Conservation (phyloP, 1,284 basidiomycete genomes). For the Puccinia brachypodii region DNA sequence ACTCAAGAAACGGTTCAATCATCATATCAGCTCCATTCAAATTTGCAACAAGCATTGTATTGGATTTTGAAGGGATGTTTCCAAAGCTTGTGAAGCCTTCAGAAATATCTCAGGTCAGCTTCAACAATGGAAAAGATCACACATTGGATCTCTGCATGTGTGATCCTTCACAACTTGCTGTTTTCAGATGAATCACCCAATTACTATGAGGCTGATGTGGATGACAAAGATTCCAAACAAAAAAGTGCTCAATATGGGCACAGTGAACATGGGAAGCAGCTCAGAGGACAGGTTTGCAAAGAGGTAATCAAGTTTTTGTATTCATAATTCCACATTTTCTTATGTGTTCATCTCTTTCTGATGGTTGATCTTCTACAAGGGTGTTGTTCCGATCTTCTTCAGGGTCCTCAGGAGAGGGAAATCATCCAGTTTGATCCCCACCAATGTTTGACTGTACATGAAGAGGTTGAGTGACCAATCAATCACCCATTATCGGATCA, state of each 20-base stretch:
- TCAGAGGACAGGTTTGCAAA: too few species aligned
- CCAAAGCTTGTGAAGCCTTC: not conserved
- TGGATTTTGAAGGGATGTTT: slow-evolving; percentile 10
- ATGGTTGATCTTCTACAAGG: too few species aligned
- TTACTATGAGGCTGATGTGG: not conserved
- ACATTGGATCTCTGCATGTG: slow-evolving; percentile 16
- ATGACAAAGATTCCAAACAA: not conserved
- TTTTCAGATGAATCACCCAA: not conserved
- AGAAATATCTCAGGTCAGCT: not conserved
- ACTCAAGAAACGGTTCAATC: not conserved
- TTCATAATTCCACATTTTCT: too few species aligned
- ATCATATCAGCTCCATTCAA: not conserved
- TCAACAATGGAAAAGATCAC: not conserved
- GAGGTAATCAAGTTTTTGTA: too few species aligned
- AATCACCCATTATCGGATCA: not conserved
- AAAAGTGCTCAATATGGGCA: not conserved
- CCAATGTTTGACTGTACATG: not conserved
- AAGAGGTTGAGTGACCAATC: slow-evolving; percentile 8
- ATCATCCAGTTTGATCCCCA: not conserved
- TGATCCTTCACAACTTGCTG: slow-evolving; percentile 13
- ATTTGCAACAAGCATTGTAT: slow-evolving; percentile 20
- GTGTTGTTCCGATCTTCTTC: too few species aligned
- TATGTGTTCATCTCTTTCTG: too few species aligned
- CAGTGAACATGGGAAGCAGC: not conserved
- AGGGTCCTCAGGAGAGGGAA: too few species aligned